These are phyloP conservation scores for Xylaria digitata DNA, from an alignment of 2,329 filamentous ascomycete genomes.

Conservation along the genomic window DNA sequence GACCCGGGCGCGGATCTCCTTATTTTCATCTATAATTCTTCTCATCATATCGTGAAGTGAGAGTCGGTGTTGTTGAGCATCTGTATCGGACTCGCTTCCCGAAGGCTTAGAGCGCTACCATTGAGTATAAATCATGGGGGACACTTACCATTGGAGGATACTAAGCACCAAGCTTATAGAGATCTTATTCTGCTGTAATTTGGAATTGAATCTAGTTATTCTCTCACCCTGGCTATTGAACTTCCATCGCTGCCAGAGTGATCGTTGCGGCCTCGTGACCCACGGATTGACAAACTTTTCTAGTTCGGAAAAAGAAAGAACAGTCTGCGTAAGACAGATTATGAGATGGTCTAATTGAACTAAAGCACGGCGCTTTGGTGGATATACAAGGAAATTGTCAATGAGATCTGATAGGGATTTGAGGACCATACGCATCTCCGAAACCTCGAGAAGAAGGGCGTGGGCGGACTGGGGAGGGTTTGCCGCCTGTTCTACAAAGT, in stretches of 20 bases:
- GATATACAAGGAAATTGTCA: constrained; percentile 17
- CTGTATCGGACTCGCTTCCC: constrained; percentile 28
- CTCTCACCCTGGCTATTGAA: constrained; percentile 8
- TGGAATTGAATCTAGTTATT: constrained; percentile 9
- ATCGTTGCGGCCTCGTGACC: background rate
- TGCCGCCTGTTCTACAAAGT: background rate
- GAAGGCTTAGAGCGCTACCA: background rate
- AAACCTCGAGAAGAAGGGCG: constrained; percentile 22
- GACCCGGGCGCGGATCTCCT: constrained; percentile 8
- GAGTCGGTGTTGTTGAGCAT: constrained; percentile 12
- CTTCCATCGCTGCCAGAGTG: constrained; percentile 14
- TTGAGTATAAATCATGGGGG: background rate
- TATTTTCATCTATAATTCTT: constrained; percentile 21
- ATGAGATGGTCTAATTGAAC: constrained; percentile 31
- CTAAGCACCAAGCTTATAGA: constrained; percentile 22
- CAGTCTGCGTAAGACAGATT: constrained; percentile 24
- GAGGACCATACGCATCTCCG: constrained; percentile 26
- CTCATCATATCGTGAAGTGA: constrained; percentile 20
- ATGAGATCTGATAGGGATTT: constrained; percentile 24
- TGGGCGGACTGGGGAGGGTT: constrained; percentile 7
- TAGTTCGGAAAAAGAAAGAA: constrained; percentile 22
- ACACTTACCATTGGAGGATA: constrained; percentile 27
- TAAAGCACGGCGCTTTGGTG: constrained; percentile 17
- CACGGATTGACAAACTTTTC: constrained; percentile 13
- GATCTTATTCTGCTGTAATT: constrained; percentile 26